Evolutionary conservation across 148 eudicot species (phyloP), one percentile per base, ranked within the genome.

Genomic region (Rhododendron simsii): DNA sequence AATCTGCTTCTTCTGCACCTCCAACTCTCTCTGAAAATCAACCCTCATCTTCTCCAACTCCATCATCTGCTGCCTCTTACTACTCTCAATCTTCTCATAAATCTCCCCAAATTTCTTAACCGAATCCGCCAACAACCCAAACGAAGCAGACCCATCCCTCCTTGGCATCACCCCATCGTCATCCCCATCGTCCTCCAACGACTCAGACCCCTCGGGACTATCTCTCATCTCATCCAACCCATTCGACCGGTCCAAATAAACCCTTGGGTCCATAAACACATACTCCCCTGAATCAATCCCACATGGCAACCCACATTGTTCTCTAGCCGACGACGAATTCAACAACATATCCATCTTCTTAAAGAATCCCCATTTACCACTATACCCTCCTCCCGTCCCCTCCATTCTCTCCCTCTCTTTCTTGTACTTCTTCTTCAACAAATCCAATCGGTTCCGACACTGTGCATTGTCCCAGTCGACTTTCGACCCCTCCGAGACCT

Each of bases 251-350:
- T 94, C 92, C 94, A 97, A 90, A 84, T 97, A 97, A 26, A 94
- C 98, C 11, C 88, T 85, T 18, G 99, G 98, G 51, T 94, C 89
- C 99, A 94, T 95, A 88, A 97, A 97, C 84, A 95, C 98, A 55
- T 93, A 97, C 87, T 97, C 99, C 63, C 99, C 98, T 1, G 98
- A 94, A 91, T 97, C 99, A 61, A 97, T 87, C 75, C 99, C 99
- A 79, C 99, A 95, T 16, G 96, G 93, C 33, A 97, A 87, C 71
- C 96, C 98, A 80, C 61, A 15, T 16, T 87, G 93, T 80, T 92
- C 98, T 85, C 91, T 84, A 13, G 9, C 7, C 0, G 90, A 89
- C 30, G 94, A 91, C 83, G 88, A 84, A 80, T 89, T 92, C 96
- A 97, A 83, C 89, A 97, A 88, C 88, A 85, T 86, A 87, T 95